Evolutionary conservation across 768 basidiomycete genomes (phyloP).

Genomic region (Tylopilus intermedius): DNA sequence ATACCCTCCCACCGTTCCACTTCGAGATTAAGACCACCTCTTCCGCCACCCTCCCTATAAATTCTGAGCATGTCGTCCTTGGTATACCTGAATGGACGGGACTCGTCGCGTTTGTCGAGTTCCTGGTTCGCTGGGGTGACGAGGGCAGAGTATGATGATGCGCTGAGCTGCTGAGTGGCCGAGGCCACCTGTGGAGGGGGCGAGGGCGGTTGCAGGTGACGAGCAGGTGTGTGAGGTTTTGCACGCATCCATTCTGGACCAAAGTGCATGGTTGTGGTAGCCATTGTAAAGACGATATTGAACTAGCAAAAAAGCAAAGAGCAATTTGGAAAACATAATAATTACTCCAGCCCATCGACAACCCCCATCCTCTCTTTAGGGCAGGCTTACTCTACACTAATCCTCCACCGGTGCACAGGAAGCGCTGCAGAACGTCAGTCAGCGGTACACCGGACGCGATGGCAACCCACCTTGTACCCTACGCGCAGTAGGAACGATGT

Average conservation of each 20-base stretch:
- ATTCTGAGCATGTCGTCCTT: slow-evolving; percentile 82
- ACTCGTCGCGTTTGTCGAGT: slow-evolving; percentile 55
- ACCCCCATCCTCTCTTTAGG: slow-evolving; percentile 24
- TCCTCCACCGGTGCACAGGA: slow-evolving; percentile 67
- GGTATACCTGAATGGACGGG: slow-evolving; percentile 80
- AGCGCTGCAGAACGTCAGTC: slow-evolving; percentile 42
- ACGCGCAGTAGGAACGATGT: slow-evolving; percentile 79
- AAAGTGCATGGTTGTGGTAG: slow-evolving; percentile 77
- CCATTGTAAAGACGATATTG: slow-evolving; percentile 28
- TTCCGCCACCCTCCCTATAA: slow-evolving; percentile 74
- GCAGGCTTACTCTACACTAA: slow-evolving; percentile 40
- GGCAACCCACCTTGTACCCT: slow-evolving; percentile 72
- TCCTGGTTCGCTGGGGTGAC: slow-evolving; percentile 39
- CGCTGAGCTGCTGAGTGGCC: slow-evolving; percentile 46
- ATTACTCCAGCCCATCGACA: slow-evolving; percentile 11
- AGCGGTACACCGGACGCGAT: slow-evolving; percentile 2
- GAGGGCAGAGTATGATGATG: slow-evolving; percentile 72
- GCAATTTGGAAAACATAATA: slow-evolving; percentile 25
- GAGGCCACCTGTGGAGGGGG: slow-evolving; percentile 46
- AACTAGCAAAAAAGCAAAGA: slow-evolving; percentile 7
- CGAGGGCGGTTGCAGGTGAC: slow-evolving; percentile 52
- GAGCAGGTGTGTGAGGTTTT: slow-evolving; percentile 56
- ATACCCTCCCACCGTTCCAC: slow-evolving; percentile 89
- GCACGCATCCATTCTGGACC: slow-evolving; percentile 92
- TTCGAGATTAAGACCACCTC: slow-evolving; percentile 71